phyloP scores from a whole-genome alignment of 768 basidiomycete species.

The Suillus spraguei region DNA sequence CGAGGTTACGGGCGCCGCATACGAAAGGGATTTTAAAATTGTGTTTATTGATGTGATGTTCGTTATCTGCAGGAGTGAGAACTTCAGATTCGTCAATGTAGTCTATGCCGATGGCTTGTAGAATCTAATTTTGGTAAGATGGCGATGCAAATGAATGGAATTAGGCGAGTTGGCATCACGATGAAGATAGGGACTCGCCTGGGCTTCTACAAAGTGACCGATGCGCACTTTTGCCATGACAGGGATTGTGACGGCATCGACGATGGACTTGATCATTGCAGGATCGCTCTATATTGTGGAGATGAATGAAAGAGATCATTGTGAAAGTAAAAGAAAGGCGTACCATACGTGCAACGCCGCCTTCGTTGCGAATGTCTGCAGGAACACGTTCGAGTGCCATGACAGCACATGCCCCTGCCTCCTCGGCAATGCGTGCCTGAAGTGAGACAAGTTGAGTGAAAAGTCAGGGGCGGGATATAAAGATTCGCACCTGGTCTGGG shows the following conservation, averaged over 20 bases:
- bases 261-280: slow-evolving; percentile 94
- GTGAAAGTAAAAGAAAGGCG: slow-evolving; percentile 22
- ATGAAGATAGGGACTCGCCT: slow-evolving; percentile 46
- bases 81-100: slow-evolving; percentile 97
- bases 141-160: not conserved
- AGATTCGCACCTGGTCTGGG: slow-evolving; percentile 57
- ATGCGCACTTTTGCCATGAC: slow-evolving; percentile 98
- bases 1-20: slow-evolving; percentile 92
- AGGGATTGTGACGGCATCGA: slow-evolving; percentile 92
- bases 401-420: slow-evolving; percentile 96
- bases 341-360: slow-evolving; percentile 97
- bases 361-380: slow-evolving; percentile 89
- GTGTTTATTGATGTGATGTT: slow-evolving; percentile 97
- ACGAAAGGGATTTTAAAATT: slow-evolving; percentile 95
- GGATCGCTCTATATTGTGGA: slow-evolving; percentile 73
- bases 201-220: slow-evolving; percentile 97
- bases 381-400: slow-evolving; percentile 97
- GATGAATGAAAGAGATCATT: not conserved
- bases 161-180: not conserved
- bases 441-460: slow-evolving; percentile 12
- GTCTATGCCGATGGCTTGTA: slow-evolving; percentile 93
- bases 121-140: slow-evolving; percentile 54
- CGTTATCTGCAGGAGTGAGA: slow-evolving; percentile 93
- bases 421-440: slow-evolving; percentile 94
- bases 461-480: slow-evolving; percentile 15